Percentiles rank a stretch among this genome's conserved stretches.
phyloP scores from a whole-genome alignment of 2,329 filamentous ascomycete genomes.

The Colletotrichum trifolii region DNA sequence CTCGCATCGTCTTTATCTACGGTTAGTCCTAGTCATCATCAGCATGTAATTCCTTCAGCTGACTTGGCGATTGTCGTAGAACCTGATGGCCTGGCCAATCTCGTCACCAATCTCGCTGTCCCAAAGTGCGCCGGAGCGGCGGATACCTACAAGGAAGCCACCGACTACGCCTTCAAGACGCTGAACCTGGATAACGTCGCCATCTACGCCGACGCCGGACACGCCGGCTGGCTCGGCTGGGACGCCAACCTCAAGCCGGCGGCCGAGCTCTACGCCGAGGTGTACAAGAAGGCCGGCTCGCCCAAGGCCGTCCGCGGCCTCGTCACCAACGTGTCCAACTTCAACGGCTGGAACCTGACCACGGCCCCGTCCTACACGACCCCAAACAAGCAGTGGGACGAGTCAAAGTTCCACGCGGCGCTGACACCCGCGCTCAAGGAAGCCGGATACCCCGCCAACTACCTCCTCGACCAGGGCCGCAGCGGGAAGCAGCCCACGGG shows the following conservation, averaged over 20 bases:
- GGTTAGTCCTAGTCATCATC: constrained; percentile 38
- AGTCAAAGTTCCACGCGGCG: constrained; percentile 36
- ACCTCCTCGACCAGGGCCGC: constrained; percentile 37
- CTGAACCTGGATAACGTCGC: constrained; percentile 50
- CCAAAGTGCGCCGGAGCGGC: constrained; percentile 44
- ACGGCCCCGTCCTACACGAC: constrained; percentile 42
- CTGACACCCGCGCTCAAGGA: constrained; percentile 33
- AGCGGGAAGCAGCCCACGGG: constrained; percentile 59
- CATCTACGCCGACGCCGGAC: constrained; percentile 51
- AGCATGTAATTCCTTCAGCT: constrained; percentile 39
- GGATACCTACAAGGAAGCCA: constrained; percentile 44
- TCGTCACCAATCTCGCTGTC: constrained; percentile 48
- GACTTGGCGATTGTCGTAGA: constrained; percentile 11
- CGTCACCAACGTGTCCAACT: constrained; percentile 50
- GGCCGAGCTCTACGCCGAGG: constrained; percentile 42
- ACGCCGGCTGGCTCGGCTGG: constrained; percentile 53
- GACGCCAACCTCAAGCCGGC: constrained; percentile 42
- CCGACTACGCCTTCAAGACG: constrained; percentile 47
- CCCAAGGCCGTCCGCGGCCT: constrained; percentile 49
- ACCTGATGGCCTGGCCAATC: constrained; percentile 50
- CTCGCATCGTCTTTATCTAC: constrained; percentile 33
- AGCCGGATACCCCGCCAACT: constrained; percentile 36
- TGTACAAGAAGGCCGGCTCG: constrained; percentile 47
- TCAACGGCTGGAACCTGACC: constrained; percentile 42
- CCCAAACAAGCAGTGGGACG: constrained; percentile 34